Base-by-base conservation (phyloP, 768 basidiomycete genomes). In the Clathrus columnatus region DNA sequence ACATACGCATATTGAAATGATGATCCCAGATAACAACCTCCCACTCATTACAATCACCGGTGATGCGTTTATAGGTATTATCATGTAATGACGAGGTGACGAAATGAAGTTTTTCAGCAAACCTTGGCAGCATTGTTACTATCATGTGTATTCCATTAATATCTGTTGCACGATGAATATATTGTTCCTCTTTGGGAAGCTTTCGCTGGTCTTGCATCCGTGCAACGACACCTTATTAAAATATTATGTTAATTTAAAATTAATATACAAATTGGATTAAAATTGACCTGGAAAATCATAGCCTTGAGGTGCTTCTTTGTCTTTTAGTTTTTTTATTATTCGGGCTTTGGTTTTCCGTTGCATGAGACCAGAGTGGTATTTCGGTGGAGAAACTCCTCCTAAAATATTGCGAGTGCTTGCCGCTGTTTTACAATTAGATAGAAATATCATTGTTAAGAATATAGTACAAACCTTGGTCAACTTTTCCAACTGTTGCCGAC, bases 41-140 rank as follows among this genome's bases (percentile, higher is more conserved):
- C 62, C 61, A 63, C 50, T 63, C 62, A 42, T 63, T 63, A 61
- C 62, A 63, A 7, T 18, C 18, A 7, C 60, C 58, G 24, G 60
- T 56, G 4, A 57, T 36, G 0, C 62, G 58, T 6, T 57, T 50
- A 27, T 64, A 64, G 0, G 63, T 64, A 30, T 63, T 61, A 27
- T 64, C 63, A 45, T 62, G 62, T 2, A 62, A 47, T 0, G 60
- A 57, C 10, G 48, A 21, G 7, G n/a, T 21, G 10, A 50, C 48
- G 27, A 11, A 8, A 26, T 50, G 48, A 8, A 50, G 10, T n/a
- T 26, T 50, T 10, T 5, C 23, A 5, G 48, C 48, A 20, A 28
- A 23, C 8, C 11, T 5, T 23, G 48, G 48, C 48, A 50, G 48
- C 48, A 50, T 50, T 10, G 48, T 50, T 5, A 50, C 48, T 5